A percentile compares a stretch with the other conserved stretches of the same genome.
phyloP scores from a whole-genome alignment of 768 basidiomycete genomes.

The Boletus sensibilis region DNA sequence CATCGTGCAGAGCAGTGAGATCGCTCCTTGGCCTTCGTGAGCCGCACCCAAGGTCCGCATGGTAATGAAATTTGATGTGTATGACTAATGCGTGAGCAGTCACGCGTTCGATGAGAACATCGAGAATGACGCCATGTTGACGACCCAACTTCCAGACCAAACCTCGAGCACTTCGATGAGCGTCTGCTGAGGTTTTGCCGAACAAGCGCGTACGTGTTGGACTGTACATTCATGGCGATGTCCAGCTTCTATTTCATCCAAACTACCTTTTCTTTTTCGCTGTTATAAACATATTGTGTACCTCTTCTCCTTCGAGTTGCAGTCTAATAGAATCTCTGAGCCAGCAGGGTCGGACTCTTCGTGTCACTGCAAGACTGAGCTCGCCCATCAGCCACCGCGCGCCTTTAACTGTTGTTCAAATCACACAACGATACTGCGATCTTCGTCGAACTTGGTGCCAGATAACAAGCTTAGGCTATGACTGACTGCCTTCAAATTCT shows the following conservation, averaged over 20 bases:
- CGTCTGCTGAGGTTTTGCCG: background rate
- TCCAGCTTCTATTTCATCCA: background rate
- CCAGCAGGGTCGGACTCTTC: background rate
- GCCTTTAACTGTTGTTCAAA: too few relatives aligned
- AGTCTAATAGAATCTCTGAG: background rate
- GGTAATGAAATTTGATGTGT: background rate
- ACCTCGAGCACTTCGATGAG: background rate
- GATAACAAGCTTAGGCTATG: background rate
- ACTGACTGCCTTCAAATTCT: background rate
- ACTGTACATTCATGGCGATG: too few relatives aligned
- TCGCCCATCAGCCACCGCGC: background rate
- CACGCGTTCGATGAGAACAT: background rate
- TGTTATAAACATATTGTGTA: background rate
- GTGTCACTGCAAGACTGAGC: background rate
- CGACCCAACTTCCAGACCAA: conserved; percentile 2
- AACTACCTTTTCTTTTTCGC: background rate
- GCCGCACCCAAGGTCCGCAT: background rate
- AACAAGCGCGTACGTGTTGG: background rate
- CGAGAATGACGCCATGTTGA: background rate
- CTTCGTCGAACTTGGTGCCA: background rate
- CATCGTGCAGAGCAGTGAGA: conserved; percentile 14
- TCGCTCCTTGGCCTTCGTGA: conserved; percentile 9
- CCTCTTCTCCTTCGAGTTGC: background rate
- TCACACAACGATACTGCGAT: background rate
- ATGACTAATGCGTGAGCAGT: background rate